Evolutionary conservation across 768 basidiomycete genomes (phyloP), one percentile per base, ranked within the genome.

Genomic region (Boletus sensibilis): DNA sequence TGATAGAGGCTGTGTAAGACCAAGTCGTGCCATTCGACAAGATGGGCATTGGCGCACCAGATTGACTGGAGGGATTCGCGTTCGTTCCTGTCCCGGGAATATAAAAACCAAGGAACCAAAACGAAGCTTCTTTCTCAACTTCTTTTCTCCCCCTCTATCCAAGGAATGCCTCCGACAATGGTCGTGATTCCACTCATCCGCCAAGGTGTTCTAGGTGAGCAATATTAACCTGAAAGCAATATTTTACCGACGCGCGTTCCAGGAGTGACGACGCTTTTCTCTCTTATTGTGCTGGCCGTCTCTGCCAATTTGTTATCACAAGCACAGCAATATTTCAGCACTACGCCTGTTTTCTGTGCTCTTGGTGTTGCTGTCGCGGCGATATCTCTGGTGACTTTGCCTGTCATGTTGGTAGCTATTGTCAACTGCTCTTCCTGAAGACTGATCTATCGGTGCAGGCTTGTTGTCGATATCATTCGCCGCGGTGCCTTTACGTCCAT

Each of bases 401-500:
- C 60, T 16, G 61, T 68, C 34, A 67, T 76, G 73, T 72, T 34
- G 47, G 50, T 52, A 11, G 7, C 10, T 4, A 12, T 34, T 10
- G 11, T 38, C 21, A 7, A 16, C 11, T 29, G 18, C 16, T 25
- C 20, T 39, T 50, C n/a, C 44, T 18, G 44, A 42, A 25, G n/a
- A 13, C 39, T 64, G 31, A 59, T 33, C 37, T 7, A 27, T 33
- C 1, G 25, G 10, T n/a, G 11, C 46, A 78, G 78, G 68, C 37
- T 74, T 33, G 20, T 74, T 20, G 39, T 77, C 23, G 76, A 78
- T 53, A 37, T 65, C 31, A 0, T 72, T 29, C 71, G 76, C 14
- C 66, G 62, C 20, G 76, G 73, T n/a, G 72, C 74, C 1, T 61
- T 75, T 43, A 70, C 75, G 6, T 79, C 78, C 29, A 72, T 70